These are phyloP conservation scores for Alternaria sp. DNA, from an alignment of 2,329 filamentous ascomycete species.

Conservation along the genomic window DNA sequence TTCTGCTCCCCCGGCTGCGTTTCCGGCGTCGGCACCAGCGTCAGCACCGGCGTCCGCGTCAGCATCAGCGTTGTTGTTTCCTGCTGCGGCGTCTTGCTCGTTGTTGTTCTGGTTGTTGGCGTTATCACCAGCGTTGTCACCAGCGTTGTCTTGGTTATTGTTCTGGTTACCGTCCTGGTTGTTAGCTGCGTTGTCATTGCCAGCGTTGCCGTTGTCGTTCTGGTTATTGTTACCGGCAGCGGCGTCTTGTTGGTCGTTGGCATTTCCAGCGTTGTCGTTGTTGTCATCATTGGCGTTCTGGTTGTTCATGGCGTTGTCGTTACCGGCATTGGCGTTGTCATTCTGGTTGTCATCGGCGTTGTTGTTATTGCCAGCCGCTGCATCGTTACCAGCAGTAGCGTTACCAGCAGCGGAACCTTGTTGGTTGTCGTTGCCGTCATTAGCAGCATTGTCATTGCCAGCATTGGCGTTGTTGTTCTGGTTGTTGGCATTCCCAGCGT, in stretches of 20 bases:
- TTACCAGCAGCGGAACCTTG: background rate
- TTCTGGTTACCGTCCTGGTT: constrained; percentile 13
- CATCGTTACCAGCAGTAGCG: background rate
- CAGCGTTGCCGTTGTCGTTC: constrained; percentile 5
- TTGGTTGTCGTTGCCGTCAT: constrained; percentile 6
- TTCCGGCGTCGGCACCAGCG: constrained; percentile 15
- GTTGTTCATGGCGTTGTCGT: constrained; percentile 13
- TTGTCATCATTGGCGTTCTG: constrained; percentile 4
- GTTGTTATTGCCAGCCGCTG: too few relatives aligned
- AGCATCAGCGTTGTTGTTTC: constrained; percentile 19
- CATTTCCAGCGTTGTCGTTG: background rate
- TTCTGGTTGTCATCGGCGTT: constrained; percentile 11
- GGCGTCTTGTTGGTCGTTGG: constrained; percentile 8
- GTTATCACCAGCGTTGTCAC: constrained; percentile 15
- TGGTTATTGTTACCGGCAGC: background rate
- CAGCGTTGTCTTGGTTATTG: constrained; percentile 20
- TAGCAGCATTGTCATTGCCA: constrained; percentile 21
- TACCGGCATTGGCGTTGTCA: constrained; percentile 20
- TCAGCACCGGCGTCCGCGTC: constrained; percentile 26
- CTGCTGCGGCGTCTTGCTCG: constrained; percentile 29
- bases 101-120: constrained; percentile 25
- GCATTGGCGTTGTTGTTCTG: constrained; percentile 19
- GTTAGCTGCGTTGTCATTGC: constrained; percentile 2
- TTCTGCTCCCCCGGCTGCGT: constrained; percentile 25
- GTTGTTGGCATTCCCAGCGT: constrained; percentile 19